Evolutionary conservation across 139 green algal genomes (phyloP).

Genomic region (Auxenochlorella pyrenoidosa): DNA sequence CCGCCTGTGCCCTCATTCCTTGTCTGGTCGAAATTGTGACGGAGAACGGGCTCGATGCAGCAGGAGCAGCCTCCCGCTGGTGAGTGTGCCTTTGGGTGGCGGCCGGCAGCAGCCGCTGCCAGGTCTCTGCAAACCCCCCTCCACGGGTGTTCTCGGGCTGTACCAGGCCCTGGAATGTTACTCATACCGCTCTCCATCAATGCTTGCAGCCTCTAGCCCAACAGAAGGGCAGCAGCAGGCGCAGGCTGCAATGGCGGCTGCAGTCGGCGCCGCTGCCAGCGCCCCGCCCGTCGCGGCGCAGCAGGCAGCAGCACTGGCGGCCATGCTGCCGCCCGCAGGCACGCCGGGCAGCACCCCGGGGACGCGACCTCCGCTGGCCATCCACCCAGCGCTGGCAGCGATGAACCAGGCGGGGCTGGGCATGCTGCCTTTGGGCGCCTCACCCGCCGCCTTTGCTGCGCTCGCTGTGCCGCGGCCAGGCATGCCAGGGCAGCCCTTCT

Average conservation of each 20-base stretch:
- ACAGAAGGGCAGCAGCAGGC: constrained; percentile 20
- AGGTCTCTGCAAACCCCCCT: background rate
- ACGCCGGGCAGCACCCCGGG: too few relatives aligned
- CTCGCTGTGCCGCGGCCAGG: background rate
- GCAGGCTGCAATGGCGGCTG: constrained; percentile 1
- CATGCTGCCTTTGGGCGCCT: background rate
- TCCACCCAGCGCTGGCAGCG: constrained; percentile 19
- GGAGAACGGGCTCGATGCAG: background rate
- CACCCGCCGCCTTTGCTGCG: background rate
- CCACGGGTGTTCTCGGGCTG: background rate
- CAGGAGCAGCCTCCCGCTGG: background rate
- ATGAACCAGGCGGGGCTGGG: background rate
- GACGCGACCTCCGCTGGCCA: background rate
- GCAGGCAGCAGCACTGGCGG: constrained; percentile 14
- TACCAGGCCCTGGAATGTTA: background rate
- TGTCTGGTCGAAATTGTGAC: background rate
- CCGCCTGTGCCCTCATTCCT: too few relatives aligned
- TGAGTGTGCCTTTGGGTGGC: background rate
- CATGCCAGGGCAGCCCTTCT: constrained; percentile 26
- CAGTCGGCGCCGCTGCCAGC: background rate
- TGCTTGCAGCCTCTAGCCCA: background rate
- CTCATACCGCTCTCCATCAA: background rate
- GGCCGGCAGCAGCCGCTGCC: background rate
- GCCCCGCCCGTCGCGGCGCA: background rate
- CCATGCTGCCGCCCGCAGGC: background rate